phyloP scores from a whole-genome alignment of 768 basidiomycete species.

The Phaeotremella fagi region DNA sequence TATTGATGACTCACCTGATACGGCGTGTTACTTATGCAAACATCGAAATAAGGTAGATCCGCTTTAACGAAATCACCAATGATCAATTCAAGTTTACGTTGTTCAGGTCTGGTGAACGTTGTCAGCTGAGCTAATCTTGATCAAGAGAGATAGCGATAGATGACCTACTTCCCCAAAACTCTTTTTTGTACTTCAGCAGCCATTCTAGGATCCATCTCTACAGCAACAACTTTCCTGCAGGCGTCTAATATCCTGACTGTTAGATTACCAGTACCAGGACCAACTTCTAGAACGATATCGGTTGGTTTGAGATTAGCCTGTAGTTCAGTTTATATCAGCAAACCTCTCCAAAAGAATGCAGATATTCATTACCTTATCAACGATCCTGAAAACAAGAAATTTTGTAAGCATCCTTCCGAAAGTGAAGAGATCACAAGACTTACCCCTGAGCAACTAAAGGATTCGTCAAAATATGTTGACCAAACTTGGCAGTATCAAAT shows the following conservation, averaged over 20 bases:
- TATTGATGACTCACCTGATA: slow-evolving; percentile 61
- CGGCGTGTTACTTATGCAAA: slow-evolving; percentile 98
- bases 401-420: background rate
- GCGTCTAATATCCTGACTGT: slow-evolving; percentile 90
- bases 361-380: slow-evolving; percentile 55
- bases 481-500: slow-evolving; percentile 84
- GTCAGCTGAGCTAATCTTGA: background rate
- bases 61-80: slow-evolving; percentile 98
- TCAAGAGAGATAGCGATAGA: background rate
- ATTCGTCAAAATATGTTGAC: slow-evolving; percentile 97
- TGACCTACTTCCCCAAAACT: slow-evolving; percentile 88
- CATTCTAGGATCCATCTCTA: slow-evolving; percentile 95
- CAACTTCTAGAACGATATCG: slow-evolving; percentile 94
- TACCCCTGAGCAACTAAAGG: slow-evolving; percentile 85
- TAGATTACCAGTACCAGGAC: slow-evolving; percentile 94
- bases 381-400: slow-evolving; percentile 52
- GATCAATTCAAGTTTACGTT: slow-evolving; percentile 87
- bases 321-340: background rate
- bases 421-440: slow-evolving; percentile 15
- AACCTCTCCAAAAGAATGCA: background rate
- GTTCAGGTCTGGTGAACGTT: slow-evolving; percentile 66
- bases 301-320: slow-evolving; percentile 89
- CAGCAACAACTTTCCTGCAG: slow-evolving; percentile 84
- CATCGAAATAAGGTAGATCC: slow-evolving; percentile 97
- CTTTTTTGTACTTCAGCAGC: slow-evolving; percentile 95